A percentile compares a stretch with the other conserved stretches of the same genome.
Evolutionary conservation across 106 monocot species (phyloP).

Genomic region (Posidonia australis): DNA sequence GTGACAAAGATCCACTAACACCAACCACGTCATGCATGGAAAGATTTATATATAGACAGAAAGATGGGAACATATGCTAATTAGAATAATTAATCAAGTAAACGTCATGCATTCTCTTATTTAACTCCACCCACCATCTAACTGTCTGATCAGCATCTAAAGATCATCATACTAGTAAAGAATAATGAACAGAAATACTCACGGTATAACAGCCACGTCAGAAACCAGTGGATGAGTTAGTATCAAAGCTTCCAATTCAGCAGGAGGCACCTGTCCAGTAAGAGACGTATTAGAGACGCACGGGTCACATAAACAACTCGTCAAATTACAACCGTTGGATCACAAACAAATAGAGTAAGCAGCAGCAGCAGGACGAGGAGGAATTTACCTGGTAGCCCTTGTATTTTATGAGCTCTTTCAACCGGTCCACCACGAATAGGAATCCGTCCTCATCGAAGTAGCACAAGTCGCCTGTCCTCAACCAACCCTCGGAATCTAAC

Average conservation of each 20-base stretch:
- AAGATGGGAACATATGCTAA: too few species aligned
- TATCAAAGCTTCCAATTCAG: constrained; percentile 72
- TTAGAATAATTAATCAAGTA: too few species aligned
- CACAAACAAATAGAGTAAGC: too few species aligned
- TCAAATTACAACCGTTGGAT: background rate
- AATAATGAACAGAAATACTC: constrained; percentile 1
- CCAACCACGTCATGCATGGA: too few species aligned
- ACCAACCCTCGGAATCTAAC: constrained; percentile 47
- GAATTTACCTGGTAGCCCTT: constrained; percentile 54
- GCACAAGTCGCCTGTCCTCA: constrained; percentile 58
- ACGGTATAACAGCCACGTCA: constrained; percentile 86
- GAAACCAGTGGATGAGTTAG: constrained; percentile 49
- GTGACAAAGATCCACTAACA: too few species aligned
- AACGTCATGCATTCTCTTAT: too few species aligned
- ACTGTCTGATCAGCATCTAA: too few species aligned
- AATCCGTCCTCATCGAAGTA: constrained; percentile 42
- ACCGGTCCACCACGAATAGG: constrained; percentile 32
- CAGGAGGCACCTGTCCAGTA: constrained; percentile 61
- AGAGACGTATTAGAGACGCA: too few species aligned
- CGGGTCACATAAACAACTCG: background rate
- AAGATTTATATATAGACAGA: too few species aligned
- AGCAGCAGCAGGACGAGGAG: too few species aligned
- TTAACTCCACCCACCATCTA: too few species aligned
- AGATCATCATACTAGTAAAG: too few species aligned
- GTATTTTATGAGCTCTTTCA: constrained; percentile 56